Conservation (phyloP, 305 asterid genomes). For the Striga hermonthica region DNA sequence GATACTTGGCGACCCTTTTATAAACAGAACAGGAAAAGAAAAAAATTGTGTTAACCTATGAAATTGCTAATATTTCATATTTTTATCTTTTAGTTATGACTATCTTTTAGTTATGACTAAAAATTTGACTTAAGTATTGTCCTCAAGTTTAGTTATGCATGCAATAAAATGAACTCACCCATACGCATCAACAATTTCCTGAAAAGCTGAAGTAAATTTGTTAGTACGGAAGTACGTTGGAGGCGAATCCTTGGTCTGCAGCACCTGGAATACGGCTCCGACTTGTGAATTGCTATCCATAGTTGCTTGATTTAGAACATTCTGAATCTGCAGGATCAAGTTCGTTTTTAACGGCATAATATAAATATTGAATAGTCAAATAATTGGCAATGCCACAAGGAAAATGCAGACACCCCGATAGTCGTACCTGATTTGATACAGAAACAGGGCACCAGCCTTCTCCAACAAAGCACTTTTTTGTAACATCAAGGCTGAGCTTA, state of each 20-base stretch:
- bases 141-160: neutral
- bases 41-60: conserved; percentile 16
- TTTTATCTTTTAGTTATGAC: neutral
- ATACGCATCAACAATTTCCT: conserved; percentile 94
- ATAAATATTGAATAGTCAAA: conserved; percentile 15
- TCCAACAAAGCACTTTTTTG: conserved; percentile 92
- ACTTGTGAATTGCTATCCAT: conserved; percentile 89
- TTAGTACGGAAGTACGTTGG: conserved; percentile 90
- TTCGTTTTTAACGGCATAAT: conserved; percentile 9
- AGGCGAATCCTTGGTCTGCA: conserved; percentile 77
- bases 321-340: conserved; percentile 64
- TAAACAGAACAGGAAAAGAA: neutral
- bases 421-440: conserved; percentile 61
- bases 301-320: conserved; percentile 86
- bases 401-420: neutral
- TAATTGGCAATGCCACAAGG: neutral
- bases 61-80: conserved; percentile 25
- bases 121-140: neutral
- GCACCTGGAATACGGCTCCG: conserved; percentile 83
- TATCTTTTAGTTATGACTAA: neutral
- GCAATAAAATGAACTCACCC: conserved; percentile 56
- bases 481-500: conserved; percentile 91
- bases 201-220: conserved; percentile 69
- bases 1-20: conserved; percentile 11
- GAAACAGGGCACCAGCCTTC: conserved; percentile 97